phyloP scores from a whole-genome alignment of 345 rosid species.

The Euphorbia lathyris region DNA sequence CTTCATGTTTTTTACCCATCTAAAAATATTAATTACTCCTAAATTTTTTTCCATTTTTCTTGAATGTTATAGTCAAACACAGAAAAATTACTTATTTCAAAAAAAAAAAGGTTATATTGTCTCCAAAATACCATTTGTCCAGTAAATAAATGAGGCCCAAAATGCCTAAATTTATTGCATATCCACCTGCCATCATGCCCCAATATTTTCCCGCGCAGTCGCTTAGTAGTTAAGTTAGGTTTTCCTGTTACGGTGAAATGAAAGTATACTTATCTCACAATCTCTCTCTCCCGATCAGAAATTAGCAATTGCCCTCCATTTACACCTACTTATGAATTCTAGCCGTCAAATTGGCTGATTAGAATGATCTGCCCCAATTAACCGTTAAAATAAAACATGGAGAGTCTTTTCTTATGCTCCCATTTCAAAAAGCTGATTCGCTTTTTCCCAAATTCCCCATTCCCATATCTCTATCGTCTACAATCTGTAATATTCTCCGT shows the following conservation, averaged over 20 bases:
- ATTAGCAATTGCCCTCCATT: neutral
- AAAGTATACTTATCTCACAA: too few species aligned
- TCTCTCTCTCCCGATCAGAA: neutral
- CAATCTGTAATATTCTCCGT: constrained; percentile 1
- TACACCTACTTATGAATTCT: neutral
- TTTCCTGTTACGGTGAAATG: too few species aligned
- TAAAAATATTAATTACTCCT: too few species aligned
- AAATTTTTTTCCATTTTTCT: too few species aligned
- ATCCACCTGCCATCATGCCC: too few species aligned
- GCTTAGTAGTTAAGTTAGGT: neutral
- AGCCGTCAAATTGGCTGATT: neutral
- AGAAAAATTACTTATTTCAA: too few species aligned
- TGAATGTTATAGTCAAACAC: too few species aligned
- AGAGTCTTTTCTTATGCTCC: neutral
- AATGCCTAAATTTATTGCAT: too few species aligned
- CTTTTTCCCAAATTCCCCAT: constrained; percentile 4
- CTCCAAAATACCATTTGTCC: too few species aligned
- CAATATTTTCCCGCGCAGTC: constrained; percentile 8
- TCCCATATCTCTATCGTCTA: neutral
- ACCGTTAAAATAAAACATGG: neutral
- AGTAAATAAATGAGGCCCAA: too few species aligned
- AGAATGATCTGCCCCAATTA: neutral
- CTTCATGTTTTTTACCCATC: too few species aligned
- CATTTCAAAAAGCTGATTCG: neutral
- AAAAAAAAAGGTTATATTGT: too few species aligned